These are phyloP conservation scores for Aspergillus tanneri DNA, from an alignment of 2,329 filamentous ascomycete species.

Conservation along the genomic window DNA sequence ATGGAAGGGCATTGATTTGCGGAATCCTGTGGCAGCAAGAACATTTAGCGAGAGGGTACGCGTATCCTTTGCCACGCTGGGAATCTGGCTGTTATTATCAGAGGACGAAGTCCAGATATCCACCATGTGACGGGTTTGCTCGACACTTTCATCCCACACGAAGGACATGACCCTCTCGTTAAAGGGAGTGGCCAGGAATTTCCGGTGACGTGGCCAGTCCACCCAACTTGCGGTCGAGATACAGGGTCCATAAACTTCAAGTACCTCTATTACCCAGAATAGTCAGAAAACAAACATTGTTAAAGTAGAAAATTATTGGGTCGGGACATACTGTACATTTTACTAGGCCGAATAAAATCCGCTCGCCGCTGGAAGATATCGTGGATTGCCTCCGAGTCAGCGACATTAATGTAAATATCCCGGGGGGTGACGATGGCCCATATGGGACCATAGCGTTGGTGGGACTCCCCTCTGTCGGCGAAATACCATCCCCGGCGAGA, in stretches of 20 bases:
- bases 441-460: conserved; percentile 2
- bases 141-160: conserved; percentile 4
- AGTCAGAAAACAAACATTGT: too few relatives aligned
- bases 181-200: conserved; percentile 3
- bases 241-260: conserved; percentile 7
- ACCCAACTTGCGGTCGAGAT: conserved; percentile 4
- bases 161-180: conserved; percentile 7
- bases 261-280: background rate
- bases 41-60: conserved; percentile 7
- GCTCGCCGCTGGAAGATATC: conserved; percentile 1
- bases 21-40: conserved; percentile 7
- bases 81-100: background rate
- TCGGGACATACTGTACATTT: conserved; percentile 3
- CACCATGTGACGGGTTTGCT: conserved; percentile 5
- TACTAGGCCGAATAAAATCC: conserved; percentile 3
- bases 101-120: background rate
- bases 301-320: background rate
- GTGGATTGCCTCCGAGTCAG: conserved; percentile 1
- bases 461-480: conserved; percentile 3
- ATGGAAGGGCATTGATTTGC: conserved; percentile 3
- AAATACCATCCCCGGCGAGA: conserved; percentile 7
- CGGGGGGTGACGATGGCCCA: conserved; percentile 6
- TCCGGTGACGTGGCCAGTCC: conserved; percentile 7
- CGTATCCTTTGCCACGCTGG: conserved; percentile 6
- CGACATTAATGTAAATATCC: conserved; percentile 5